Conservation (phyloP, 2,329 filamentous ascomycete species). For the Penicillium frequentans region DNA sequence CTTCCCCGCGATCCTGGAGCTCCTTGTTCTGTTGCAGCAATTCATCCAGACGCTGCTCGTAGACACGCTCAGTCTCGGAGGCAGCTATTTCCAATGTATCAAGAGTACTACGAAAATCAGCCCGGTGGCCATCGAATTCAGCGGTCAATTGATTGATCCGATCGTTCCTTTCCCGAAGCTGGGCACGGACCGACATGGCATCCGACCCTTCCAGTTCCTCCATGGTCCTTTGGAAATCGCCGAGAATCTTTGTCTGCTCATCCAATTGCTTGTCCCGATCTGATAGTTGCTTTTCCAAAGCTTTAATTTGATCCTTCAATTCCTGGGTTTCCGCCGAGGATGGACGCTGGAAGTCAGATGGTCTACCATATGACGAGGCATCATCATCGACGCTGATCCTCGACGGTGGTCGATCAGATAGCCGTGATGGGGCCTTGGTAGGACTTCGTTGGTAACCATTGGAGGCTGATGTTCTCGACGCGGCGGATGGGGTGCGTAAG, state of each 20-base stretch:
- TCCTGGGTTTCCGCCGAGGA: conserved; percentile 32
- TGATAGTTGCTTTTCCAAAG: conserved; percentile 71
- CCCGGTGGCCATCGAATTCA: conserved; percentile 91
- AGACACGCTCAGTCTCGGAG: conserved; percentile 90
- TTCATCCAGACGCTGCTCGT: conserved; percentile 63
- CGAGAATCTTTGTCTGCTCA: conserved; percentile 77
- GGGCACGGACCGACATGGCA: conserved; percentile 70
- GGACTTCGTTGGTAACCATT: conserved; percentile 50
- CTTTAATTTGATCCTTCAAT: conserved; percentile 70
- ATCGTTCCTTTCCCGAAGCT: conserved; percentile 92
- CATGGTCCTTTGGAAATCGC: conserved; percentile 86
- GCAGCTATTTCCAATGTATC: conserved; percentile 95
- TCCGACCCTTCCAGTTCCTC: conserved; percentile 83
- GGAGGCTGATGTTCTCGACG: conserved; percentile 27
- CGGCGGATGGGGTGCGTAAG: conserved; percentile 57
- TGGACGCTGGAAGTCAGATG: conserved; percentile 30
- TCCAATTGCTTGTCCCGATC: conserved; percentile 85
- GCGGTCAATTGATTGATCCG: conserved; percentile 90
- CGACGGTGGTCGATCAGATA: conserved; percentile 41
- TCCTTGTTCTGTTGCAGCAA: conserved; percentile 81
- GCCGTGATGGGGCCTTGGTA: conserved; percentile 38
- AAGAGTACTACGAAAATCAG: conserved; percentile 94
- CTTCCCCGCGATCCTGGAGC: conserved; percentile 76
- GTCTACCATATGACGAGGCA: conserved; percentile 29
- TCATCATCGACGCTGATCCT: conserved; percentile 42